These are phyloP conservation scores for Colletotrichum sp. DNA, from an alignment of 2,329 filamentous ascomycete species.

Conservation along the genomic window DNA sequence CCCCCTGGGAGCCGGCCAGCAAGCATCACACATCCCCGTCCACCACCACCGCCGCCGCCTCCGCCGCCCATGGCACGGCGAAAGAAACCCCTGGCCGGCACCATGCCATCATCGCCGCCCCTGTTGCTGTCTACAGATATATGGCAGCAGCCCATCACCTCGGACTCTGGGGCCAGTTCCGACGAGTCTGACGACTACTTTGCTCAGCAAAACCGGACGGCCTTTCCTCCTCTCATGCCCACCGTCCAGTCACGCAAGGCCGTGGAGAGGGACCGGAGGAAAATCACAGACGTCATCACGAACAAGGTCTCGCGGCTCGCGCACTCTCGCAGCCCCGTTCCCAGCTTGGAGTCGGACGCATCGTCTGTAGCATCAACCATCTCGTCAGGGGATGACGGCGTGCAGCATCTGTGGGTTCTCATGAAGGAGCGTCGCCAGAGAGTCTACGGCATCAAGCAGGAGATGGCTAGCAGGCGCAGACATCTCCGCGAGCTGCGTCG, in stretches of 20 bases:
- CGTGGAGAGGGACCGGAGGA: not conserved
- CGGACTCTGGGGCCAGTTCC: constrained; percentile 1
- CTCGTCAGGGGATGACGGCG: constrained; percentile 25
- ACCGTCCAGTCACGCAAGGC: not conserved
- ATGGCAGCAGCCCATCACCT: not conserved
- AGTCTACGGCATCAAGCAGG: constrained; percentile 30
- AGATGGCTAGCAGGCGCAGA: constrained; percentile 37
- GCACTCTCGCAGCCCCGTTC: constrained; percentile 25
- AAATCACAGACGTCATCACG: constrained; percentile 34
- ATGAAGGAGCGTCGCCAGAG: constrained; percentile 37
- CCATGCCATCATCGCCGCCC: not conserved
- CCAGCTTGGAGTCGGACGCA: constrained; percentile 1
- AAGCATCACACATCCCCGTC: not conserved
- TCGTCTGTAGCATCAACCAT: constrained; percentile 3
- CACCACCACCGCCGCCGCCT: not conserved
- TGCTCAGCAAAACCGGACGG: not conserved
- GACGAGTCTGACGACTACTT: not conserved
- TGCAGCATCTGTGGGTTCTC: constrained; percentile 39
- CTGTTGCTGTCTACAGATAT: not conserved
- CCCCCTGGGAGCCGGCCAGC: not conserved
- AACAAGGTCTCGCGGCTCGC: constrained; percentile 37
- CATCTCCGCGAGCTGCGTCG: constrained; percentile 34
- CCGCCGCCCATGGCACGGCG: not conserved
- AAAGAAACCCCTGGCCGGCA: not conserved
- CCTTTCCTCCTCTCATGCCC: constrained; percentile 19